Percentiles rank a stretch among this genome's conserved stretches.
Conservation (phyloP, 2,329 filamentous ascomycete genomes). For the Thielaviopsis ethacetica region DNA sequence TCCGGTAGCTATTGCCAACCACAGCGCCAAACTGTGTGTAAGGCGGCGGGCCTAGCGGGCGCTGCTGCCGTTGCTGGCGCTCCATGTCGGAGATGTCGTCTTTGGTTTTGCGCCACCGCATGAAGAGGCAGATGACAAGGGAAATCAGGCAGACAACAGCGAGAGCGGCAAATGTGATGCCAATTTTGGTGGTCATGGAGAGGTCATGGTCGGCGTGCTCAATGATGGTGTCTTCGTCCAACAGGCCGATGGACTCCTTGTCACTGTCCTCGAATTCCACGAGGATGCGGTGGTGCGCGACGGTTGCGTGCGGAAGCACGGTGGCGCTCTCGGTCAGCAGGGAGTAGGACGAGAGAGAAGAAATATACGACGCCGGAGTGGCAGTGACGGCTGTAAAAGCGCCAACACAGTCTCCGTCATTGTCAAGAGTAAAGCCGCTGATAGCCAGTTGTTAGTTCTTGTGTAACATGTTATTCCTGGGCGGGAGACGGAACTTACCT, state of each 20-base stretch:
- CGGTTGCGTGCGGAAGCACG: constrained; percentile 22
- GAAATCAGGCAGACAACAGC: constrained; percentile 6
- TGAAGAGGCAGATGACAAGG: constrained; percentile 9
- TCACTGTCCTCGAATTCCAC: constrained; percentile 24
- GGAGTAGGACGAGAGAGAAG: constrained; percentile 18
- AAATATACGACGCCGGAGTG: constrained; percentile 21
- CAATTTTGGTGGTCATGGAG: constrained; percentile 9
- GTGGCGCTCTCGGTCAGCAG: constrained; percentile 15
- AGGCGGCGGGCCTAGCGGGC: neutral
- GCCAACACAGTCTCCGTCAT: constrained; percentile 20
- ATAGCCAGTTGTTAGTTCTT: neutral
- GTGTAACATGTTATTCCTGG: neutral
- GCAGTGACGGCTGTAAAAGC: constrained; percentile 22
- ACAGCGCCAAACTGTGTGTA: neutral
- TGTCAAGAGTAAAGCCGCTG: constrained; percentile 21
- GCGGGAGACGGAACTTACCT: constrained; percentile 19
- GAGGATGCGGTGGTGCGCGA: constrained; percentile 23
- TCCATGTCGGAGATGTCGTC: neutral
- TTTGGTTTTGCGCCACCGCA: constrained; percentile 9
- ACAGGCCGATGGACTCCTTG: constrained; percentile 19
- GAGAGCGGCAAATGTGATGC: constrained; percentile 13
- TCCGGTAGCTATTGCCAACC: neutral
- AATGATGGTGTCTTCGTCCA: constrained; percentile 17
- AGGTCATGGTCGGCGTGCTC: constrained; percentile 4
- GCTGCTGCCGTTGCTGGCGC: neutral